phyloP scores from a whole-genome alignment of 139 green algal genomes.

The Picochlorum costavermella region DNA sequence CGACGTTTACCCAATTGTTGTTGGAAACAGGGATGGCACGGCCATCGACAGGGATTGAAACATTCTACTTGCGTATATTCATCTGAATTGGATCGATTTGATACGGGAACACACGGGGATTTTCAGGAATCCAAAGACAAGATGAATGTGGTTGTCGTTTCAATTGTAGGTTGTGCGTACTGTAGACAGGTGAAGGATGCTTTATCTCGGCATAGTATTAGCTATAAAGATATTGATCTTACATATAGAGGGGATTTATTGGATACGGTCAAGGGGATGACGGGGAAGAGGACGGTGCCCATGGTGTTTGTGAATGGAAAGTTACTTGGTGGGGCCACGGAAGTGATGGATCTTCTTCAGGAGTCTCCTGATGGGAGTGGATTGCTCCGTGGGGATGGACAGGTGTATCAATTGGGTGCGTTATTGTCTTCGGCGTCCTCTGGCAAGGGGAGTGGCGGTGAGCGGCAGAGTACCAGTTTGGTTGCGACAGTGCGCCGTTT shows the following conservation, averaged over 20 bases:
- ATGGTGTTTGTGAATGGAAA: slow-evolving; percentile 70
- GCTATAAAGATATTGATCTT: slow-evolving; percentile 60
- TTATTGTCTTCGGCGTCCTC: slow-evolving; percentile 7
- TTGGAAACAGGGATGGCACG: too few species aligned
- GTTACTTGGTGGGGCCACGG: slow-evolving; percentile 68
- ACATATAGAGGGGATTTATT: slow-evolving; percentile 29
- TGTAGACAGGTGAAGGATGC: slow-evolving; percentile 64
- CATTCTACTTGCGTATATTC: too few species aligned
- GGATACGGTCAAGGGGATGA: slow-evolving; percentile 39
- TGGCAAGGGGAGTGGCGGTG: too few species aligned
- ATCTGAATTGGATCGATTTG: too few species aligned
- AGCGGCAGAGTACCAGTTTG: background rate
- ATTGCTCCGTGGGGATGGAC: slow-evolving; percentile 16
- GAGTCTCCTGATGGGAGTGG: slow-evolving; percentile 29
- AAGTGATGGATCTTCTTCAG: background rate
- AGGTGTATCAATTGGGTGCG: slow-evolving; percentile 5
- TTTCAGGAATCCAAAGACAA: background rate
- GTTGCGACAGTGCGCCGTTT: background rate
- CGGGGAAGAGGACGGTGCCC: slow-evolving; percentile 65
- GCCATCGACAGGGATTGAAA: too few species aligned
- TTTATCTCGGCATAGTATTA: slow-evolving; percentile 33
- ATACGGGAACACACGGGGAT: too few species aligned
- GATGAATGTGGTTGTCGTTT: slow-evolving; percentile 58
- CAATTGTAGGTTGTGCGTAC: slow-evolving; percentile 69
- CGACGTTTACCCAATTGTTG: too few species aligned